Conservation (phyloP, 208 protist species). For the Endotrypanum monterogeii region DNA sequence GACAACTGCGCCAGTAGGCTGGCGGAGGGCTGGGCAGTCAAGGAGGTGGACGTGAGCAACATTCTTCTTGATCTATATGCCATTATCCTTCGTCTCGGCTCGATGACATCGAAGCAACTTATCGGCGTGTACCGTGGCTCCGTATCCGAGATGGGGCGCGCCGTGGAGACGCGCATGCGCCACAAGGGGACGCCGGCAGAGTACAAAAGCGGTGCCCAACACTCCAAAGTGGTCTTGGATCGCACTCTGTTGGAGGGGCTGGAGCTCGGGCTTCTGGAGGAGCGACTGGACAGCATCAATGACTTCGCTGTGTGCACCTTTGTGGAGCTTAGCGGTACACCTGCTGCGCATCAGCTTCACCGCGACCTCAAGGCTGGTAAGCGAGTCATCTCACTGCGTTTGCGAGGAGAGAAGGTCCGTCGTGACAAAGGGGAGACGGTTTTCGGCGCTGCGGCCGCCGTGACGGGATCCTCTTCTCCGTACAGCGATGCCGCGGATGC, state of each 20-base stretch:
- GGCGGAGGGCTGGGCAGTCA: slow-evolving; percentile 53
- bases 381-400: slow-evolving; percentile 33
- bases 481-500: neutral
- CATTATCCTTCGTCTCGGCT: slow-evolving; percentile 68
- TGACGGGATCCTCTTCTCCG: neutral
- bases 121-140: slow-evolving; percentile 77
- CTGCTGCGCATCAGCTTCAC: slow-evolving; percentile 38
- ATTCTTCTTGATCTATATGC: slow-evolving; percentile 69
- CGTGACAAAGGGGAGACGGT: neutral
- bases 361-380: slow-evolving; percentile 38
- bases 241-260: slow-evolving; percentile 75
- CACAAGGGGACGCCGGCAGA: slow-evolving; percentile 77
- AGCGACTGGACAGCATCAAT: slow-evolving; percentile 73
- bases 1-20: slow-evolving; percentile 86
- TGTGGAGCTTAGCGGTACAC: slow-evolving; percentile 56
- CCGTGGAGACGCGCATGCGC: slow-evolving; percentile 73
- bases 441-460: neutral
- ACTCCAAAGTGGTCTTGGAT: slow-evolving; percentile 59
- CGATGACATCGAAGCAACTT: slow-evolving; percentile 82
- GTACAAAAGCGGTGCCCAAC: slow-evolving; percentile 72
- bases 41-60: slow-evolving; percentile 36
- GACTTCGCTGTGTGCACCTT: slow-evolving; percentile 74
- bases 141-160: slow-evolving; percentile 68
- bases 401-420: slow-evolving; percentile 44
- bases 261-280: slow-evolving; percentile 61